These are phyloP conservation scores for Colletotrichum destructivum DNA, from an alignment of 2,329 filamentous ascomycete genomes.

Conservation along the genomic window DNA sequence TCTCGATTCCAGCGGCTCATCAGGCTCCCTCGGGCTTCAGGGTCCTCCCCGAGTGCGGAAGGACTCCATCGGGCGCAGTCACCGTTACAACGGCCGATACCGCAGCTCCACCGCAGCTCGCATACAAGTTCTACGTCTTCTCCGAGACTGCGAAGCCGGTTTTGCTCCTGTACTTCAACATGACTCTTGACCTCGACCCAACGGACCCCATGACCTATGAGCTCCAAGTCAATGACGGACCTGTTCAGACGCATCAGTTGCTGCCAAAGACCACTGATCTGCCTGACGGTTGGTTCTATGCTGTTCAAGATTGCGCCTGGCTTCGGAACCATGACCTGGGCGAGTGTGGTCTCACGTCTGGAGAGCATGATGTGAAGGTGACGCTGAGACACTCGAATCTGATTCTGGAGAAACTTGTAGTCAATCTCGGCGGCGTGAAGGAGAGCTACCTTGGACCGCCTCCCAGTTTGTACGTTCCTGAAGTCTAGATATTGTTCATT, in stretches of 20 bases:
- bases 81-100: conserved; percentile 39
- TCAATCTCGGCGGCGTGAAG: conserved; percentile 52
- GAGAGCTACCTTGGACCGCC: conserved; percentile 56
- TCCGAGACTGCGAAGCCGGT: conserved; percentile 44
- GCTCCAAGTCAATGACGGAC: conserved; percentile 61
- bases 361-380: conserved; percentile 50
- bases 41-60: conserved; percentile 51
- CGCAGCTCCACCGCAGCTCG: conserved; percentile 45
- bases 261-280: conserved; percentile 51
- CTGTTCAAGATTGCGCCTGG: conserved; percentile 67
- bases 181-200: conserved; percentile 66
- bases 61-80: conserved; percentile 45
- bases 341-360: conserved; percentile 38
- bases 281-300: conserved; percentile 64
- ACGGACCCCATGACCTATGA: conserved; percentile 65
- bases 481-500: neutral
- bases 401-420: conserved; percentile 55
- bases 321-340: conserved; percentile 54
- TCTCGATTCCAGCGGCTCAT: conserved; percentile 52
- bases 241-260: conserved; percentile 50
- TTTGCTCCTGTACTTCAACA: conserved; percentile 55
- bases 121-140: conserved; percentile 53
- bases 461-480: conserved; percentile 42
- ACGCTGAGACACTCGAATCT: conserved; percentile 52
- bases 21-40: conserved; percentile 44